These are phyloP conservation scores for Ballota nigra DNA, from an alignment of 257 asterid genomes.

Conservation along the genomic window DNA sequence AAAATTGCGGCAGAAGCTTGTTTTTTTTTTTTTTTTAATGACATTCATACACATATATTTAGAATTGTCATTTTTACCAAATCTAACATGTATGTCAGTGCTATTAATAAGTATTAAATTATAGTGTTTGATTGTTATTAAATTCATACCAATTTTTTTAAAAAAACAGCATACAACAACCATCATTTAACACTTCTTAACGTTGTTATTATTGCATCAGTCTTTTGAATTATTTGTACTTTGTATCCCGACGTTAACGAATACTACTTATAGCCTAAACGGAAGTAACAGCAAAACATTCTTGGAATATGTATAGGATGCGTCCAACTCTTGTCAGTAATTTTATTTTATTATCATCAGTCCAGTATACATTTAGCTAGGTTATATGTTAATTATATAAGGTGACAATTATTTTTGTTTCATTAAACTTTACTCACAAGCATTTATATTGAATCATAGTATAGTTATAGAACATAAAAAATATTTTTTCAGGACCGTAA, in stretches of 20 bases:
- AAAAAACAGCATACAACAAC: slow-evolving; percentile 16
- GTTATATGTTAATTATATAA: background rate
- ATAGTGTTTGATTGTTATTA: slow-evolving; percentile 8
- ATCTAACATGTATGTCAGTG: background rate
- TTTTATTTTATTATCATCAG: background rate
- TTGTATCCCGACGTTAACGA: background rate
- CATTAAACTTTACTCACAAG: background rate
- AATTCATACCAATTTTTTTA: slow-evolving; percentile 19
- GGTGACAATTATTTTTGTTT: background rate
- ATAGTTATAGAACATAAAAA: no score
- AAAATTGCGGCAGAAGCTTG: no score
- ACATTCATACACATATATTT: background rate
- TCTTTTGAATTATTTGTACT: slow-evolving; percentile 18
- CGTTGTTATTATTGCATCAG: background rate
- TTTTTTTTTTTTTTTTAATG: background rate
- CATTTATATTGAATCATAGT: background rate
- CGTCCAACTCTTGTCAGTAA: slow-evolving; percentile 11
- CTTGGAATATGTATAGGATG: slow-evolving; percentile 10
- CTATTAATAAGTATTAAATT: background rate
- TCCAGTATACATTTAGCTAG: background rate
- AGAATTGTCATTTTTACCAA: background rate
- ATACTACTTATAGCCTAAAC: background rate
- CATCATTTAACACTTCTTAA: no score
- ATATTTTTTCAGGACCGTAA: no score
- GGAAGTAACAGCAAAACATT: slow-evolving; percentile 16